Base-by-base conservation (phyloP, 2,329 filamentous ascomycete genomes). In the Xylaria sp. region DNA sequence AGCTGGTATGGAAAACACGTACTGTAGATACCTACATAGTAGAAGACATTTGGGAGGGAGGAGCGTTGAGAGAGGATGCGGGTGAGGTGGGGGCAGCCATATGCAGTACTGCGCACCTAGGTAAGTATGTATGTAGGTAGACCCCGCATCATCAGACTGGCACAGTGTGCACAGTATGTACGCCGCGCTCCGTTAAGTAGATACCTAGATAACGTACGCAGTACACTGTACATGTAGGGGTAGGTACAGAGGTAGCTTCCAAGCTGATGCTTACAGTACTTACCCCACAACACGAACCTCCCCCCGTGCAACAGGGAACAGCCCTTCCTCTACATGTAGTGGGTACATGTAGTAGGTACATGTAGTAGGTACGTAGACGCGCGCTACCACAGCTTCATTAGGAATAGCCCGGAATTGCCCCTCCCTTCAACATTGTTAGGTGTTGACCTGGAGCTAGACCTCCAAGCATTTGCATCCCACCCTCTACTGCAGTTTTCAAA, bases 121-220 rank as follows among this genome's bases (percentile, higher is more conserved):
- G n/a, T n/a, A n/a, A n/a, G n/a, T n/a, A n/a, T n/a, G n/a, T n/a
- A n/a, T n/a, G n/a, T n/a, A 29, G 25, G 6, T 38, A 56, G 56
- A 65, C 63, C 63, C 63, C 63, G 63, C 63, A 65, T 39, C 42
- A 27, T 22, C 10, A 45, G 17, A 49, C n/a, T n/a, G n/a, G n/a
- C n/a, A n/a, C n/a, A n/a, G n/a, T n/a, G n/a, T n/a, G n/a, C n/a
- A n/a, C n/a, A n/a, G n/a, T n/a, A n/a, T n/a, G n/a, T n/a, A n/a
- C n/a, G n/a, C n/a, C n/a, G n/a, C n/a, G n/a, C n/a, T n/a, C n/a
- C n/a, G 33, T 5, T 36, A 36, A 5, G 11, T 36, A 36, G 33
- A 13, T 36, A 31, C 3, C 29, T 47, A 13, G n/a, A n/a, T n/a
- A n/a, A n/a, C n/a, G n/a, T n/a, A n/a, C n/a, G n/a, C n/a, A n/a